These are phyloP conservation scores for Cystobasidium tubakii DNA, from an alignment of 768 basidiomycete genomes.

Conservation along the genomic window DNA sequence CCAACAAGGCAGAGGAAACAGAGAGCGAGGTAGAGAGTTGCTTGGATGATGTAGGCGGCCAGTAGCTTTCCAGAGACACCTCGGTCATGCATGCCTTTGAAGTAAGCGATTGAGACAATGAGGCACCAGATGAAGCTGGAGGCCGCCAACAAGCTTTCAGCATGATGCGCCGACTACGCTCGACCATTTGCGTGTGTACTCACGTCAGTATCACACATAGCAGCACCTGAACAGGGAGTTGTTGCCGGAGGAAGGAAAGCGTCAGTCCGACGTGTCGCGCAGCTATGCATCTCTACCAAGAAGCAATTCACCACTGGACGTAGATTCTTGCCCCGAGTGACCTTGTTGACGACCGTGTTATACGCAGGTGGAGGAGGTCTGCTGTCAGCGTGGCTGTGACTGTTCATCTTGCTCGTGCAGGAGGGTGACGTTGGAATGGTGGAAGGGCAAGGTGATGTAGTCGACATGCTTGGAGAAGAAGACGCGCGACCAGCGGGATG, in stretches of 20 bases:
- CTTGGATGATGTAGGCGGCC: constrained; percentile 5
- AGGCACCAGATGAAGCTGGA: not conserved
- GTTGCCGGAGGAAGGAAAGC: not conserved
- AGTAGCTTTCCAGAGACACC: constrained; percentile 5
- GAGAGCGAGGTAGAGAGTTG: not conserved
- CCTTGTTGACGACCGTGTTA: not conserved
- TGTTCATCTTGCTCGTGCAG: not conserved
- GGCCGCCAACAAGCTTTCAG: not conserved
- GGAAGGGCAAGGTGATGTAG: not conserved
- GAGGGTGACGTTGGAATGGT: not conserved
- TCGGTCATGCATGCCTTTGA: not conserved
- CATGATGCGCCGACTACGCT: not conserved
- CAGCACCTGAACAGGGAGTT: not conserved
- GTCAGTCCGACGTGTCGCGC: not conserved
- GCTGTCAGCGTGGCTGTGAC: not conserved
- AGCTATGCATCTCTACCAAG: not conserved
- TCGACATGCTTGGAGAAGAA: not conserved
- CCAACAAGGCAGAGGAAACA: not conserved
- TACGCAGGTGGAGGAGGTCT: not conserved
- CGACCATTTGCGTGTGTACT: not conserved
- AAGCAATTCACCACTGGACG: not conserved
- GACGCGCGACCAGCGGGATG: too few species aligned
- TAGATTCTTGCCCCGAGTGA: not conserved
- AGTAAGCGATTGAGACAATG: not conserved
- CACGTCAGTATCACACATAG: not conserved